A percentile compares a stretch with the other conserved stretches of the same genome.
Conservation (phyloP, 768 basidiomycete species). For the Amanita pseudoporphyria region DNA sequence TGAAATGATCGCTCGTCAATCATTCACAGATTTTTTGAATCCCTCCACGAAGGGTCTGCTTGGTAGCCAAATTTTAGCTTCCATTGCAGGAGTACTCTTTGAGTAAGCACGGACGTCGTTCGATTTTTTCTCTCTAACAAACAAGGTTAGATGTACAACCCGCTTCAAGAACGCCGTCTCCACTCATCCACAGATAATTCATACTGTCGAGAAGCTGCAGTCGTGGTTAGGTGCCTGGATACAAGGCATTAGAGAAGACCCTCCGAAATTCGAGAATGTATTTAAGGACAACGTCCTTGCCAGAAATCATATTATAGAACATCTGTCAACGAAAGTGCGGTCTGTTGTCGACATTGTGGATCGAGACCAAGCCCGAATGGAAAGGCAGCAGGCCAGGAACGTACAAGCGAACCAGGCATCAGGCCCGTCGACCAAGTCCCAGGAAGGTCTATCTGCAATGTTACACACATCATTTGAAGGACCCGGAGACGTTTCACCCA, state of each 20-base stretch:
- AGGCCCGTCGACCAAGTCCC: neutral
- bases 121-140: constrained; percentile 11
- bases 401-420: neutral
- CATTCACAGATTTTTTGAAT: constrained; percentile 22
- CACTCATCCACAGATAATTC: constrained; percentile 32
- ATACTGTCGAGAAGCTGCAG: constrained; percentile 31
- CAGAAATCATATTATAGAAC: constrained; percentile 27
- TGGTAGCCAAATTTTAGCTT: constrained; percentile 34
- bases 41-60: constrained; percentile 13
- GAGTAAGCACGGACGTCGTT: constrained; percentile 30
- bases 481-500: constrained; percentile 39
- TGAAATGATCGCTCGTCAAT: constrained; percentile 23
- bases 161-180: constrained; percentile 49
- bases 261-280: constrained; percentile 37
- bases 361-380: constrained; percentile 34
- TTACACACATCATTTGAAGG: constrained; percentile 37
- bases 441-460: constrained; percentile 29
- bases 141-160: constrained; percentile 32
- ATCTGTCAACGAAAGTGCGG: constrained; percentile 24
- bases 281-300: constrained; percentile 21
- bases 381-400: constrained; percentile 13
- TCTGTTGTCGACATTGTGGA: constrained; percentile 36
- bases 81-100: constrained; percentile 36
- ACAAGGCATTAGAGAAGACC: constrained; percentile 23
- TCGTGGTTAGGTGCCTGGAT: constrained; percentile 42